Evolutionary conservation across 148 eudicot genomes (phyloP).

Genomic region (Rhododendron vialii): DNA sequence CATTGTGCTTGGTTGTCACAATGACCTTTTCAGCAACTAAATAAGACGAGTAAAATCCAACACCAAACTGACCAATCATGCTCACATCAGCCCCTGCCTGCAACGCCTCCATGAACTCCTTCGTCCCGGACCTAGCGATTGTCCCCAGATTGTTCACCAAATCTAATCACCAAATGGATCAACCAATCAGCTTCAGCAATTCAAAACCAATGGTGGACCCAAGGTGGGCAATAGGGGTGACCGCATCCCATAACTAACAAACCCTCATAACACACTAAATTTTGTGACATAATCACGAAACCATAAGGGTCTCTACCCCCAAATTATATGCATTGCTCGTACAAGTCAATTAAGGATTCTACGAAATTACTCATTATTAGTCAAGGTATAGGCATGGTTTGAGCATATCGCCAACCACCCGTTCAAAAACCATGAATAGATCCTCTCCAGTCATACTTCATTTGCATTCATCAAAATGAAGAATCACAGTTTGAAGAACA

Average conservation of each 20-base stretch:
- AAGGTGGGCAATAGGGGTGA: not conserved
- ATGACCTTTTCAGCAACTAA: not conserved
- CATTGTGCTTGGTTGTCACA: constrained; percentile 8
- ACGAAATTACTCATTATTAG: not conserved
- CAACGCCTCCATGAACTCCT: constrained; percentile 12
- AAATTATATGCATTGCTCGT: not conserved
- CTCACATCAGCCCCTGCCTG: constrained; percentile 12
- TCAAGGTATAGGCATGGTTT: not conserved
- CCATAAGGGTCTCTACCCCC: not conserved
- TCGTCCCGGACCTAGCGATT: constrained; percentile 5
- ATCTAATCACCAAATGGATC: not conserved
- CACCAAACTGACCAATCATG: constrained; percentile 14
- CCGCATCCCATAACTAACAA: not conserved
- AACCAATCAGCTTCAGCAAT: not conserved
- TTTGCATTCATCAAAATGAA: not conserved
- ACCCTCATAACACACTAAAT: too few relatives aligned
- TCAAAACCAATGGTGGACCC: not conserved
- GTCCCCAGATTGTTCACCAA: constrained; percentile 14
- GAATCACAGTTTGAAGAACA: not conserved
- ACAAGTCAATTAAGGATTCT: not conserved
- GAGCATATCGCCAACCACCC: not conserved
- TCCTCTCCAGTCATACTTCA: not conserved
- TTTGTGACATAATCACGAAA: not conserved
- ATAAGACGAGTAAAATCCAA: constrained; percentile 6
- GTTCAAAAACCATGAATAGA: not conserved